Conservation (phyloP, 768 basidiomycete genomes). For the Podaxis pistillaris region DNA sequence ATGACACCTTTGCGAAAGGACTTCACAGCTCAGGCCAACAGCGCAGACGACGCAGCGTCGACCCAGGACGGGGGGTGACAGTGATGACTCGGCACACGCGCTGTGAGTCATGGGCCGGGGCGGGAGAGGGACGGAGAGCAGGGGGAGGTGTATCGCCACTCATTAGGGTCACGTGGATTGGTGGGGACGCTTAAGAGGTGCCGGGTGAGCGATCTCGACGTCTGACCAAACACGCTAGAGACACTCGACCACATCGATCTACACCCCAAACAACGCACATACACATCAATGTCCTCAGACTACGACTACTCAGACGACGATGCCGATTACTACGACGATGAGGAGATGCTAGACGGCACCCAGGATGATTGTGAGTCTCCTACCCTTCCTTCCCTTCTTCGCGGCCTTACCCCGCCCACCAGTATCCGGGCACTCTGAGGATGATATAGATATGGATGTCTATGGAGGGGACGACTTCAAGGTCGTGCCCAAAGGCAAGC, state of each 20-base stretch:
- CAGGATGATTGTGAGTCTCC: conserved; percentile 50
- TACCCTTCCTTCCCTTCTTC: not conserved
- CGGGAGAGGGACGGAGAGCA: not conserved
- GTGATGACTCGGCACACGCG: not conserved
- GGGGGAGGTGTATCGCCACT: not conserved
- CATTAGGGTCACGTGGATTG: conserved; percentile 12
- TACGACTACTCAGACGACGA: conserved; percentile 73
- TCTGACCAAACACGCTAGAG: conserved; percentile 3
- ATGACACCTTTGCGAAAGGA: too few relatives aligned
- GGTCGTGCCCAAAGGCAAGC: conserved; percentile 50
- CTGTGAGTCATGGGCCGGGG: not conserved
- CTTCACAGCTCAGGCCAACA: not conserved
- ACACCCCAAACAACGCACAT: conserved; percentile 11
- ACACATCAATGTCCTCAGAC: conserved; percentile 50
- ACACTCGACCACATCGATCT: conserved; percentile 26
- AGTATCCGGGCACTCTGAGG: conserved; percentile 35
- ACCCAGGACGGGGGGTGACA: not conserved
- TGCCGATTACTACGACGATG: conserved; percentile 64
- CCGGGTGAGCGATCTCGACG: not conserved
- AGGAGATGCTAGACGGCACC: conserved; percentile 67
- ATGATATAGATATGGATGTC: conserved; percentile 68
- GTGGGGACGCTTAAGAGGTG: not conserved
- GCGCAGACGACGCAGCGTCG: not conserved
- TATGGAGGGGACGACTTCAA: conserved; percentile 61
- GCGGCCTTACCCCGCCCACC: not conserved